Evolutionary conservation across 352 stramenopile genomes (phyloP).

Genomic region (Globisporangium mamillatum): DNA sequence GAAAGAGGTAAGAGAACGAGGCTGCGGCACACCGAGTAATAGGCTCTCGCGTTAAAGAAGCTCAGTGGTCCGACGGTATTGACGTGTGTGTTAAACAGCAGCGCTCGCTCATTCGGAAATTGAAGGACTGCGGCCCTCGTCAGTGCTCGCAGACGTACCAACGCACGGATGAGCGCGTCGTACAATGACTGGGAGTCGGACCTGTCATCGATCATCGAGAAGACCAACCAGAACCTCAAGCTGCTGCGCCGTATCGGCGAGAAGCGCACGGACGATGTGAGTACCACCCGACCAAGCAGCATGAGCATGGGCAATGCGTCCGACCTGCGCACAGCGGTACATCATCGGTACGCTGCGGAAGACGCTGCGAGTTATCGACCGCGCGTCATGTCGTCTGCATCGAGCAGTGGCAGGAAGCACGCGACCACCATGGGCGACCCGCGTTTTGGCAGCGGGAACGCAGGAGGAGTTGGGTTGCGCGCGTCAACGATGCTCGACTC

Average conservation of each 20-base stretch:
- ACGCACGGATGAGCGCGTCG: constrained; percentile 45
- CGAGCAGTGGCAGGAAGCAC: constrained; percentile 1
- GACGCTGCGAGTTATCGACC: constrained; percentile 12
- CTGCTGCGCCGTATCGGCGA: constrained; percentile 77
- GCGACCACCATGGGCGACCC: not conserved
- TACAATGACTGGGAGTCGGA: constrained; percentile 82
- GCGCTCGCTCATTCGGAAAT: constrained; percentile 4
- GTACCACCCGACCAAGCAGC: constrained; percentile 21
- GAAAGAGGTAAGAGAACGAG: not conserved
- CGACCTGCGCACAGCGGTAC: constrained; percentile 11
- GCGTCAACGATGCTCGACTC: constrained; percentile 6
- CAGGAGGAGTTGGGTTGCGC: not conserved
- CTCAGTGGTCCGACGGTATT: not conserved
- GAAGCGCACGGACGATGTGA: constrained; percentile 61
- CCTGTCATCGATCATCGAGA: constrained; percentile 84
- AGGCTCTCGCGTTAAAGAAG: not conserved
- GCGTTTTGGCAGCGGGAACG: not conserved
- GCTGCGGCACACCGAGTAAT: not conserved
- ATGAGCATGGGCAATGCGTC: constrained; percentile 1
- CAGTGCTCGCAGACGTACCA: not conserved
- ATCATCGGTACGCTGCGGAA: constrained; percentile 12
- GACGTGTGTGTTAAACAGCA: constrained; percentile 10
- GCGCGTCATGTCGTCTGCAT: constrained; percentile 15
- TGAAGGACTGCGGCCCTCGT: not conserved
- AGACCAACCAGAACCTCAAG: constrained; percentile 87